Percentiles rank a stretch among this genome's conserved stretches.
Evolutionary conservation across 768 basidiomycete species (phyloP).

Genomic region (Serendipita sp.): DNA sequence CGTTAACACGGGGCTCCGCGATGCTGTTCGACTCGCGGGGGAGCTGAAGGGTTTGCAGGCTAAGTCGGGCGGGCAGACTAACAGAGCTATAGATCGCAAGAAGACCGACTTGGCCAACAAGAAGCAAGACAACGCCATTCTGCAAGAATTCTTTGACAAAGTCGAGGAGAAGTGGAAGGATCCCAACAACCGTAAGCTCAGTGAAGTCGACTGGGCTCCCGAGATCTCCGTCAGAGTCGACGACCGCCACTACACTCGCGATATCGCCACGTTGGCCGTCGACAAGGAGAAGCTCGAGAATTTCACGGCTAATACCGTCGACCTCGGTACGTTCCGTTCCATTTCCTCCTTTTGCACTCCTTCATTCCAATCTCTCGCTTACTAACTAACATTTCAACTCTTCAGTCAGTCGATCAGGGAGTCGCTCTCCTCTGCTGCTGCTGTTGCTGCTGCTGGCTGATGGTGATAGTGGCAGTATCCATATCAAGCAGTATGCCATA

Average conservation of each 20-base stretch:
- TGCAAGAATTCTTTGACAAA: neutral
- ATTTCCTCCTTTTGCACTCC: no score
- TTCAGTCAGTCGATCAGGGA: no score
- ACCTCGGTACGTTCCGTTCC: conserved; percentile 16
- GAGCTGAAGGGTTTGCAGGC: neutral
- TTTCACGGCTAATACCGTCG: conserved; percentile 15
- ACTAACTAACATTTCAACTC: no score
- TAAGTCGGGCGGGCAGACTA: conserved; percentile 11
- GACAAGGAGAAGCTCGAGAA: conserved; percentile 15
- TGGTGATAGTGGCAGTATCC: no score
- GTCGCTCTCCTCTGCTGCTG: no score
- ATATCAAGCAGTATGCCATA: no score
- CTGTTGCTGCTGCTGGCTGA: no score
- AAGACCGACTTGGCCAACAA: conserved; percentile 11
- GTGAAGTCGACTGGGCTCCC: conserved; percentile 19
- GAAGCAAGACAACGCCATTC: neutral
- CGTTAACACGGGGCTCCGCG: neutral
- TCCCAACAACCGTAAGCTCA: conserved; percentile 11
- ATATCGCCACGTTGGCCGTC: conserved; percentile 17
- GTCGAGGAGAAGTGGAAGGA: conserved; percentile 7
- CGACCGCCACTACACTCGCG: conserved; percentile 17
- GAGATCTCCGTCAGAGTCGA: conserved; percentile 16
- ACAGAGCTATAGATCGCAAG: conserved; percentile 15
- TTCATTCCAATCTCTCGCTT: no score
- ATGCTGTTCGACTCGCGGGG: conserved; percentile 5